phyloP scores from a whole-genome alignment of 2,329 filamentous ascomycete genomes.

The Pseudogymnoascus sp. region DNA sequence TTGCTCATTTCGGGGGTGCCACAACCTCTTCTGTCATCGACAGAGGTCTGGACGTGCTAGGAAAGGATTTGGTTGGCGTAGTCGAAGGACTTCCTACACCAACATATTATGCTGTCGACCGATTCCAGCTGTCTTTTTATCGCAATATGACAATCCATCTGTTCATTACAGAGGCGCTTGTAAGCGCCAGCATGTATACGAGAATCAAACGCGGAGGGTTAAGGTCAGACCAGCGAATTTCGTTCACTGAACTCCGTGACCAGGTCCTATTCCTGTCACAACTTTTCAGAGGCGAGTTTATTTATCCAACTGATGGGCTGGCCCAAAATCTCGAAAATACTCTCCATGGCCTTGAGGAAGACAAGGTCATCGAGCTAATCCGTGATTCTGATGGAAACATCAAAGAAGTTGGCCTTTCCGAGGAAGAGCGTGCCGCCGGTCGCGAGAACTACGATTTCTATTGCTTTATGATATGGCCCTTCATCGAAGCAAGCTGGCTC shows the following conservation, averaged over 20 bases:
- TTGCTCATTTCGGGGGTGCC: slow-evolving; percentile 82
- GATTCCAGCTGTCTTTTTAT: slow-evolving; percentile 96
- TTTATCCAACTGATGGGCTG: slow-evolving; percentile 83
- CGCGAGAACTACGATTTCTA: slow-evolving; percentile 98
- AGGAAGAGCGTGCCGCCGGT: slow-evolving; percentile 65
- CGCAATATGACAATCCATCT: slow-evolving; percentile 99
- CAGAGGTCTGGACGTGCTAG: slow-evolving; percentile 82
- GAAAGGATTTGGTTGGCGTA: slow-evolving; percentile 75
- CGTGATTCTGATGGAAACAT: slow-evolving; percentile 48
- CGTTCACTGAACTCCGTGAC: slow-evolving; percentile 60
- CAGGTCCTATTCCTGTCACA: slow-evolving; percentile 88
- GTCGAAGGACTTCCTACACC: slow-evolving; percentile 75
- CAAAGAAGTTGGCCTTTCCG: slow-evolving; percentile 63
- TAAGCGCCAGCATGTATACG: slow-evolving; percentile 84
- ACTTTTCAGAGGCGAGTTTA: slow-evolving; percentile 92
- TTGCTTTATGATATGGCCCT: slow-evolving; percentile 97
- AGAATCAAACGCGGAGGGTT: slow-evolving; percentile 86
- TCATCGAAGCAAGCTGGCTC: slow-evolving; percentile 90
- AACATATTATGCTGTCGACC: slow-evolving; percentile 89
- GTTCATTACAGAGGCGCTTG: slow-evolving; percentile 86
- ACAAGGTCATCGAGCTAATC: slow-evolving; percentile 64
- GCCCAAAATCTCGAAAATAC: slow-evolving; percentile 73
- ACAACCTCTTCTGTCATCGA: slow-evolving; percentile 77
- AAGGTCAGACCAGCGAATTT: slow-evolving; percentile 67
- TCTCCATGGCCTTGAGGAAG: slow-evolving; percentile 64